Base-by-base conservation (phyloP, 371 early-diverging fungal species). In the Mortierella sp. region DNA sequence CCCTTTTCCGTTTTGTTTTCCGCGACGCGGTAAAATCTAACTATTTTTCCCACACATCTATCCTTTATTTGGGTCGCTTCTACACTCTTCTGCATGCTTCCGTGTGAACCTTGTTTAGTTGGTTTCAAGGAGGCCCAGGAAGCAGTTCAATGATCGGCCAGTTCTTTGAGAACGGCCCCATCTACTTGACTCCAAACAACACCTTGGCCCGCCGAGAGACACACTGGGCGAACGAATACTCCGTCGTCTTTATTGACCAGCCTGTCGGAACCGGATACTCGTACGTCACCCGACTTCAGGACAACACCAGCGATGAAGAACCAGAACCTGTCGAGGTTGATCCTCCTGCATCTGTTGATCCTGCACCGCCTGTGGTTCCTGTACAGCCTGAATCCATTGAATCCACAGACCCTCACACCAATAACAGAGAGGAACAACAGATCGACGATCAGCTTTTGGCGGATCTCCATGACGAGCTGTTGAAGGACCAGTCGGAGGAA, bases 91-190 rank as follows among this genome's bases (percentile, higher is more conserved):
- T n/a, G 34, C 7, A 50, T 52, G n/a, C 41, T 24, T 44, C n/a
- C 34, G 7, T 26, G n/a, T 55, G 39, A 24, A 61, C 19, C 19
- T 34, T 61, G 61, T 34, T 31, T 52, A 87, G 88, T 31, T 87
- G 88, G 87, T 80, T 92, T 29, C 91, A 93, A 82, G 93, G 93
- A 45, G 93, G 93, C 4, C 93, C 93, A 9, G 93, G 92, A 14
- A 88, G 89, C 39, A 81, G 85, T 58, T 89, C 89, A 48, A 89
- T 91, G 89, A 90, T 91, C 65, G 93, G 92, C 8, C 87, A 92
- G 63, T 92, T 92, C 64, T 85, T 80, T n/a, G 82, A 82, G 79
- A 86, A 86, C 66, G 91, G 92, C 1, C 91, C 91, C 9, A 61
- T 90, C 8, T 71, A 70, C 0, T 55, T 91, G 14, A 78, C 44